Percentiles rank a stretch among this genome's conserved stretches.
Evolutionary conservation across 202 grass and related monocot species (phyloP).

Genomic region (Schoenoplectus triqueter): DNA sequence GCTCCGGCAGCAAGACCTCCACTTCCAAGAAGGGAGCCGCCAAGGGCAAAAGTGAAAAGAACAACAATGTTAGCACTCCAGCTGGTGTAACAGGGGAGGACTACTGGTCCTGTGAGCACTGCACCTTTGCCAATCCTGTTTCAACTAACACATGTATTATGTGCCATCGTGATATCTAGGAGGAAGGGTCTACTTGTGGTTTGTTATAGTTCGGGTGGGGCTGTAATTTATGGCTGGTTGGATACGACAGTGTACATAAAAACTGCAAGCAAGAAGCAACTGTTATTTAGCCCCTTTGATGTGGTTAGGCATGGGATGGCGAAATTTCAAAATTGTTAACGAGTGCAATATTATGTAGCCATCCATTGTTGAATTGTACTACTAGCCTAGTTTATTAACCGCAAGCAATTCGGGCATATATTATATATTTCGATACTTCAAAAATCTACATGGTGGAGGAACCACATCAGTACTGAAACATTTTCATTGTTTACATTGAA

Average conservation of each 20-base stretch:
- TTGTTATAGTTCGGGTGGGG: background rate
- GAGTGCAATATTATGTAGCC: background rate
- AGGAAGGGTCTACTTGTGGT: background rate
- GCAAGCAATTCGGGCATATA: constrained; percentile 7
- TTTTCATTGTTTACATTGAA: too few relatives aligned
- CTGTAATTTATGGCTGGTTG: constrained; percentile 3
- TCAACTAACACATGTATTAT: constrained; percentile 25
- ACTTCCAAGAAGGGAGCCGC: constrained; percentile 49
- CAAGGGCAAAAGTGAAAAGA: constrained; percentile 54
- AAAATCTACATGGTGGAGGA: background rate
- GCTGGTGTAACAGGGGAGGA: constrained; percentile 40
- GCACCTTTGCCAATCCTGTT: constrained; percentile 23
- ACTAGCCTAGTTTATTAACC: constrained; percentile 17
- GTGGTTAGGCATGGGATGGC: background rate
- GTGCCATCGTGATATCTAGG: constrained; percentile 34
- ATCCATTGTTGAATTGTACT: constrained; percentile 22
- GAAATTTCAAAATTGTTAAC: constrained; percentile 12
- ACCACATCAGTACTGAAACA: too few relatives aligned
- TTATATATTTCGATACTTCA: background rate
- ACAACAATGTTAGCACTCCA: constrained; percentile 36
- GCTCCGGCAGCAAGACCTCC: constrained; percentile 40
- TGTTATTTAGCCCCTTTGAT: background rate
- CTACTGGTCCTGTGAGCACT: constrained; percentile 33
- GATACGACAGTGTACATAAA: constrained; percentile 28
- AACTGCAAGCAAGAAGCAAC: background rate